A percentile compares a stretch with the other conserved stretches of the same genome.
These are phyloP conservation scores for Elongisporangium anandrum DNA, from an alignment of 352 stramenopile genomes.

Conservation along the genomic window DNA sequence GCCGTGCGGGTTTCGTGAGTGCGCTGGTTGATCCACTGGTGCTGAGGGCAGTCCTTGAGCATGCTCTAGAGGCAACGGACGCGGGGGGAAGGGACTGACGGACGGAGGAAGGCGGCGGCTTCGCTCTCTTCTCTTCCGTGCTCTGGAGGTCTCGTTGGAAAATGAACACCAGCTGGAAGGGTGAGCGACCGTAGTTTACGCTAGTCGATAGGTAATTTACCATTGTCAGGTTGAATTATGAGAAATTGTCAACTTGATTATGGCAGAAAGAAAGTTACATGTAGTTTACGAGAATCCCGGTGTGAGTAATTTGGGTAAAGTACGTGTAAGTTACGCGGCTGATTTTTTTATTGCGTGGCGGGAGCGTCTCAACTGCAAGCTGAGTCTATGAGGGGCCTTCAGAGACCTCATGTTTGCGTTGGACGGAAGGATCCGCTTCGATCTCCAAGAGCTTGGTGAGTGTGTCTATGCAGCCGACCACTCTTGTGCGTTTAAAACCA, in stretches of 20 bases:
- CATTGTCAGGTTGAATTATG: neutral
- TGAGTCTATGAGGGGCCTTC: no score
- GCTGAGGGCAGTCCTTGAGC: constrained; percentile 88
- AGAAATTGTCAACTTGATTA: neutral
- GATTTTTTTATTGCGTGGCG: neutral
- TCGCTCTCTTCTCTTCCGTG: neutral
- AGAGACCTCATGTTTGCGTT: no score
- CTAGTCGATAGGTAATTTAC: neutral
- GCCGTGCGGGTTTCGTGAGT: constrained; percentile 82
- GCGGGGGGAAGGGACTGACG: neutral
- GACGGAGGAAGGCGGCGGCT: neutral
- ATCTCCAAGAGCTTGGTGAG: neutral
- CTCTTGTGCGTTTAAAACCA: neutral
- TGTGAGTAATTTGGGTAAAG: neutral
- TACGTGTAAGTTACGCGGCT: neutral
- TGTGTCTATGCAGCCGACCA: neutral
- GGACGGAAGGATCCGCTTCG: neutral
- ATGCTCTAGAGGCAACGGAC: constrained; percentile 23
- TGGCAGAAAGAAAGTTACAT: neutral
- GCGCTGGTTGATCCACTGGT: constrained; percentile 88
- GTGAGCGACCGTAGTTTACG: neutral
- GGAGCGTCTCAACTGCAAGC: no score
- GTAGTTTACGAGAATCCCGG: neutral
- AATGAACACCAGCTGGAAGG: neutral
- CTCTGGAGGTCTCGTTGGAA: neutral